Evolutionary conservation across 768 basidiomycete species (phyloP).

Genomic region (Dioszegia aurantiaca): DNA sequence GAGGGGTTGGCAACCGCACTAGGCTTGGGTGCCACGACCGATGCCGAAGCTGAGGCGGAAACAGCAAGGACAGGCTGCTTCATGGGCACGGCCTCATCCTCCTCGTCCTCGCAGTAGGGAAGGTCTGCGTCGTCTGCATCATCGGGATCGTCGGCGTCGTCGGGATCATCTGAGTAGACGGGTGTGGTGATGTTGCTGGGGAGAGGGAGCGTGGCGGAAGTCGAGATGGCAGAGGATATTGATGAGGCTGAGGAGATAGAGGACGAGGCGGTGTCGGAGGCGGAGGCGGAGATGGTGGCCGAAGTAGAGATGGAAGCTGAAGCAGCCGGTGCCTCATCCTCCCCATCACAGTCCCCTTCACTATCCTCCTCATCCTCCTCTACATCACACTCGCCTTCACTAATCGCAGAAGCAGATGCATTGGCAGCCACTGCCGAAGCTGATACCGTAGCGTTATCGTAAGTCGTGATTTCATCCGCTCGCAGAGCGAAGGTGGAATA

Average conservation of each 20-base stretch:
- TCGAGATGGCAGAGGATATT: not conserved
- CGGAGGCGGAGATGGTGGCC: constrained; percentile 2
- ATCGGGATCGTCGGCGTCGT: constrained; percentile 21
- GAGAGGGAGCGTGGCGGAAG: not conserved
- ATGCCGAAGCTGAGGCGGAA: not conserved
- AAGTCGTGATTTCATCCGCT: constrained; percentile 5
- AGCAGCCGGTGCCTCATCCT: constrained; percentile 6
- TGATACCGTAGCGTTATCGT: not conserved
- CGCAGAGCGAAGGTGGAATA: not conserved
- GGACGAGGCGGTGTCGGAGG: not conserved
- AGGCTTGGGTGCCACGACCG: not conserved
- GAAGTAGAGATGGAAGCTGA: constrained; percentile 1
- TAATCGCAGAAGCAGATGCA: not conserved
- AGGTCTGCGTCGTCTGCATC: constrained; percentile 15
- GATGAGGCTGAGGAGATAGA: not conserved
- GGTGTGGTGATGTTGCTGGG: not conserved
- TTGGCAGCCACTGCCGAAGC: not conserved
- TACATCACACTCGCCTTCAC: constrained; percentile 16
- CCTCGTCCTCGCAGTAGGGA: constrained; percentile 23
- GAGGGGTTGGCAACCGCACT: not conserved
- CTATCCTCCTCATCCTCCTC: constrained; percentile 17
- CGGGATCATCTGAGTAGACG: constrained; percentile 11
- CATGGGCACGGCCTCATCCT: constrained; percentile 1
- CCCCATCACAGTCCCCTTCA: constrained; percentile 18
- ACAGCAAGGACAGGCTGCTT: not conserved